Evolutionary conservation across 2,329 filamentous ascomycete species (phyloP), one percentile per base, ranked within the genome.

Genomic region (Neopestalotiopsis sp.): DNA sequence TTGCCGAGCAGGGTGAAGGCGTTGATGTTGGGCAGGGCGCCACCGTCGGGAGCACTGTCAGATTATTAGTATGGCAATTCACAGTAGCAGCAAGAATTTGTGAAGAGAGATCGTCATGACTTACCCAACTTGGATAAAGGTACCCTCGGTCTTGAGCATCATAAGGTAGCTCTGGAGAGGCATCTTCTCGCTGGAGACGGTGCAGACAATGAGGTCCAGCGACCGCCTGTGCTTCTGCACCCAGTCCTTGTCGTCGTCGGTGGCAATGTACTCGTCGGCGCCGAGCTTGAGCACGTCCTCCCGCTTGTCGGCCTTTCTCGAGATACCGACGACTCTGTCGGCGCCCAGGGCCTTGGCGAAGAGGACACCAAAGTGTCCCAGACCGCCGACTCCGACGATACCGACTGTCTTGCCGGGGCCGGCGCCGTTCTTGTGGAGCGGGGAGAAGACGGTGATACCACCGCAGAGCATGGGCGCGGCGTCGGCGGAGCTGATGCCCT

Each of bases 1-100:
- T 89, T 89, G 62, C 77, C 78, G 64, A 92, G 88, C 68, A 93
- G 79, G 3, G 85, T 81, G 73, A 88, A 89, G 6, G 87, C 87
- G 72, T 81, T 84, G 72, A 92, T 82, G 2, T 71, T 69, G n/a
- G 81, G 80, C 4, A 81, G 74, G 42, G 72, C 71, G 4, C 80
- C 81, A 52, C 86, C 85, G 74, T 94, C 91, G 0, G 91, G 91
- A 1, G 87, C 87, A 42, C 77, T 77, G 12, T 20, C 1, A 62
- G 4, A 17, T 14, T 62, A 34, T 62, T 62, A 62, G 59, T 13
- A 5, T n/a, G 17, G 34, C 40, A 4, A 1, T 42, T 40, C 13
- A 4, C 0, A 10, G 34, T n/a, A n/a, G n/a, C n/a, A 38, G 34
- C 5, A 10, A 14, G 30, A 13, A 34, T n/a, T 34, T 40, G 17